Conservation (phyloP, 2,329 filamentous ascomycete species). For the Mycosphaerella arachidis region DNA sequence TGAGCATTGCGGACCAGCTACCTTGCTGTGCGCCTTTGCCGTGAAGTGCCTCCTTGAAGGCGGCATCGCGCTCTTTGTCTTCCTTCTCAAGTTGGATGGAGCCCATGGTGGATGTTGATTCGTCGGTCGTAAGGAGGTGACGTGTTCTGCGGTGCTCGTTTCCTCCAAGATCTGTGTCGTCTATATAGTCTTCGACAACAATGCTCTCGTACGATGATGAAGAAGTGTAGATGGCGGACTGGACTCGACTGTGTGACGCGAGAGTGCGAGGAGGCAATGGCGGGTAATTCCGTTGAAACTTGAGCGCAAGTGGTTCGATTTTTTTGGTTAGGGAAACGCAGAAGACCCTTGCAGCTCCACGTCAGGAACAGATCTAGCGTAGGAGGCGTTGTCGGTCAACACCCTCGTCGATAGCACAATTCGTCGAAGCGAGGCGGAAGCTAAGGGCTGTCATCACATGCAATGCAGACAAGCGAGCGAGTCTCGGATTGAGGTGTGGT, state of each 20-base stretch:
- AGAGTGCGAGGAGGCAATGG: background rate
- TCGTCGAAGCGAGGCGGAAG: background rate
- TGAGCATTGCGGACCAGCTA: conserved; percentile 77
- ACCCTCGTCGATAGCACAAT: background rate
- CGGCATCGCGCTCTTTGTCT: conserved; percentile 46
- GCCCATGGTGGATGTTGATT: conserved; percentile 47
- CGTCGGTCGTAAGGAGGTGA: background rate
- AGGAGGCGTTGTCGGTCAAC: background rate
- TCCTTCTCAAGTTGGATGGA: conserved; percentile 38
- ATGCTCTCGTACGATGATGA: background rate
- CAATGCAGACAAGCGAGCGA: background rate
- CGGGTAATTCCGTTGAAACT: background rate
- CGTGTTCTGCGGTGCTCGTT: too few relatives aligned
- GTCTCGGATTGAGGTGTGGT: background rate
- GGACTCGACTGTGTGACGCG: background rate
- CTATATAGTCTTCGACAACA: background rate
- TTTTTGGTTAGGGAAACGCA: background rate
- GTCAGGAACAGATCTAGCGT: too few relatives aligned
- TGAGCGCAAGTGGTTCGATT: background rate
- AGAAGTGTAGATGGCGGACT: background rate
- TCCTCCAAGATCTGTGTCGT: background rate
- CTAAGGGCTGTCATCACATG: background rate
- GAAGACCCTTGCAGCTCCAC: too few relatives aligned
- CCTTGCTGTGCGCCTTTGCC: conserved; percentile 72
- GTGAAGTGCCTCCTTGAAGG: conserved; percentile 83